phyloP scores from a whole-genome alignment of 1,139 yeast genomes.

The Yamadazyma triangularis region DNA sequence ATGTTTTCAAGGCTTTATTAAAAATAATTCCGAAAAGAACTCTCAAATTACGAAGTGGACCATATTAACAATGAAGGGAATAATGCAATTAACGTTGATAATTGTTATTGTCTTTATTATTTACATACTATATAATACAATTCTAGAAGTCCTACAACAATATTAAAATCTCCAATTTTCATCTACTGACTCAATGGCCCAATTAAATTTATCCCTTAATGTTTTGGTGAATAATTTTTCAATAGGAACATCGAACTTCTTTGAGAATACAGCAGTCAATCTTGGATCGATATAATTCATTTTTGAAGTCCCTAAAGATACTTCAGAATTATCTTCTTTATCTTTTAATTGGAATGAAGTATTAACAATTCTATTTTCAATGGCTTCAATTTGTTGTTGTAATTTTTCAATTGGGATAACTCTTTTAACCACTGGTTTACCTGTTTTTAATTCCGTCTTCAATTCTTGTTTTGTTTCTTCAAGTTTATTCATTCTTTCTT shows the following conservation, averaged over 20 bases:
- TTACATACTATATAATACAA: no score
- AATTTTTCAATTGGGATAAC: constrained; percentile 66
- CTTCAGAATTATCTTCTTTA: constrained; percentile 91
- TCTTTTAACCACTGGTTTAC: constrained; percentile 54
- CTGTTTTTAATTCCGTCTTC: constrained; percentile 56
- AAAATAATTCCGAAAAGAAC: no score
- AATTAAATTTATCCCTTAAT: constrained; percentile 82
- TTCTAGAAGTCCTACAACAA: no score
- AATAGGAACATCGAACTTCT: constrained; percentile 82
- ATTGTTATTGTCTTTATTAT: no score
- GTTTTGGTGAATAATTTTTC: constrained; percentile 91
- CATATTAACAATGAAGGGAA: no score
- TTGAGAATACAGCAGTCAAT: constrained; percentile 83
- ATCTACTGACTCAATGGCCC: constrained; percentile 94
- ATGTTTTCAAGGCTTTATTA: no score
- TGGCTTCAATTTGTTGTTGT: constrained; percentile 63
- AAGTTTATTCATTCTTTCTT: constrained; percentile 55
- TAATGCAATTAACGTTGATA: no score
- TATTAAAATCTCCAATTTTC: constrained; percentile 78
- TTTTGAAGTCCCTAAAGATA: constrained; percentile 89
- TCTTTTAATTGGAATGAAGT: constrained; percentile 77
- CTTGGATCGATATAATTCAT: constrained; percentile 95
- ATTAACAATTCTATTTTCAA: constrained; percentile 67
- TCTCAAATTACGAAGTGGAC: no score
- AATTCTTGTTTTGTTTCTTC: constrained; percentile 54